Conservation (phyloP, 169 alveolate genomes). For the Eimeria acervulina region DNA sequence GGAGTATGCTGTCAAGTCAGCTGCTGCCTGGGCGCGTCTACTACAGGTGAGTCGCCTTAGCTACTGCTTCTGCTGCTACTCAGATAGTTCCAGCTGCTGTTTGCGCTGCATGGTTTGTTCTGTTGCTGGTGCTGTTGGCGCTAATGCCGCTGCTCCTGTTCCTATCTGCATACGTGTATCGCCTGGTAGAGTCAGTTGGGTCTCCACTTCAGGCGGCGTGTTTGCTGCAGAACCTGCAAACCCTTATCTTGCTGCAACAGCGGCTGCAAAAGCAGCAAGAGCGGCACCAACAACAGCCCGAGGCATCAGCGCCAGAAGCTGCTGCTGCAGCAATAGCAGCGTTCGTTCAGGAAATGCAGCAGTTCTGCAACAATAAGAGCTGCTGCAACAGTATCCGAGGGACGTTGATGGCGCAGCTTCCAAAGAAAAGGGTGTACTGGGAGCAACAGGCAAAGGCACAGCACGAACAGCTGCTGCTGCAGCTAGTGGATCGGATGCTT, state of each 20-base stretch:
- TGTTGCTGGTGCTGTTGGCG: neutral
- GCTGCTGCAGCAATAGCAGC: slow-evolving; percentile 52
- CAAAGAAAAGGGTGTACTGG: slow-evolving; percentile 33
- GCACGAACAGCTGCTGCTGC: neutral
- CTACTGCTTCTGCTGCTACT: neutral
- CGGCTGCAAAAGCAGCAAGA: slow-evolving; percentile 24
- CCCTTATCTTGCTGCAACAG: slow-evolving; percentile 23
- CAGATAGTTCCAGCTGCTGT: neutral
- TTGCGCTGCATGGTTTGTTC: neutral
- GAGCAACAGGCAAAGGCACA: neutral
- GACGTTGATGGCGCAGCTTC: neutral
- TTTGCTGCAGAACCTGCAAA: slow-evolving; percentile 37
- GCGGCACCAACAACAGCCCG: slow-evolving; percentile 27
- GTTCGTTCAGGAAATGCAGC: slow-evolving; percentile 19
- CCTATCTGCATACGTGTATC: neutral
- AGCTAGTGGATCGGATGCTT: slow-evolving; percentile 27
- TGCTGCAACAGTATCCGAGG: neutral
- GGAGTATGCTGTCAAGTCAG: neutral
- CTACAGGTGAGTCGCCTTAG: neutral
- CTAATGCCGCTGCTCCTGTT: neutral
- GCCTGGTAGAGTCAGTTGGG: neutral
- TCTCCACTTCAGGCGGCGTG: neutral
- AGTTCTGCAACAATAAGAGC: neutral
- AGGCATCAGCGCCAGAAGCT: slow-evolving; percentile 54
- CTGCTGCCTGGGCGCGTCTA: slow-evolving; percentile 22